These are phyloP conservation scores for Aspergillus panamensis DNA, from an alignment of 495 filamentous ascomycete genomes.

Conservation along the genomic window DNA sequence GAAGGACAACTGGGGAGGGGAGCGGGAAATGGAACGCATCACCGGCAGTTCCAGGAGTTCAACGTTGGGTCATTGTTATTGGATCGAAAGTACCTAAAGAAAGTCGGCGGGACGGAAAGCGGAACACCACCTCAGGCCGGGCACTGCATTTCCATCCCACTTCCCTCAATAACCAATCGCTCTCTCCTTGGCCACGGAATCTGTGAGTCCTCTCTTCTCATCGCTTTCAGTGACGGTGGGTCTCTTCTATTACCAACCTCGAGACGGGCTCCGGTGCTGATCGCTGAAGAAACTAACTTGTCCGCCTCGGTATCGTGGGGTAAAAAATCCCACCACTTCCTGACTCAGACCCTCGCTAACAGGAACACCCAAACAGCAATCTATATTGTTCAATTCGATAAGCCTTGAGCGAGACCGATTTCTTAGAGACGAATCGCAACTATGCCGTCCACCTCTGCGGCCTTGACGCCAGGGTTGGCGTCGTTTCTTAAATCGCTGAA, in stretches of 20 bases:
- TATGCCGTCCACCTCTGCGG: conserved; percentile 49
- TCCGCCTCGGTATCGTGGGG: background rate
- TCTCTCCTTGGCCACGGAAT: background rate
- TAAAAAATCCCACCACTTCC: background rate
- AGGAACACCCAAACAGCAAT: background rate
- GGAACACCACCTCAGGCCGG: no score
- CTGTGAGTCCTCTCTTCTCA: no score
- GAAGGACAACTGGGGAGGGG: background rate
- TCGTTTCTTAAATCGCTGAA: conserved; percentile 77
- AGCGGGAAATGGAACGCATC: background rate
- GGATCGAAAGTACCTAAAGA: no score
- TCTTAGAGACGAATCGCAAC: background rate
- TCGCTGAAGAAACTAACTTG: no score
- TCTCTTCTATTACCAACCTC: no score
- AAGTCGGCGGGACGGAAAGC: no score
- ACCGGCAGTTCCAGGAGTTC: background rate
- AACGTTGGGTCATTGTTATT: no score
- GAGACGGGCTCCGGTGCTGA: no score
- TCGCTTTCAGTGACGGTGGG: no score
- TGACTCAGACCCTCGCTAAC: background rate
- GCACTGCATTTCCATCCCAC: background rate
- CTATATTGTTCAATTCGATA: no score
- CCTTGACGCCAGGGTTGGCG: conserved; percentile 64
- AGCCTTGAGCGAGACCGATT: no score
- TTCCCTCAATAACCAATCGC: background rate